Conservation (phyloP, 805 yeast genomes). For the Cyberlindnera amylophila region DNA sequence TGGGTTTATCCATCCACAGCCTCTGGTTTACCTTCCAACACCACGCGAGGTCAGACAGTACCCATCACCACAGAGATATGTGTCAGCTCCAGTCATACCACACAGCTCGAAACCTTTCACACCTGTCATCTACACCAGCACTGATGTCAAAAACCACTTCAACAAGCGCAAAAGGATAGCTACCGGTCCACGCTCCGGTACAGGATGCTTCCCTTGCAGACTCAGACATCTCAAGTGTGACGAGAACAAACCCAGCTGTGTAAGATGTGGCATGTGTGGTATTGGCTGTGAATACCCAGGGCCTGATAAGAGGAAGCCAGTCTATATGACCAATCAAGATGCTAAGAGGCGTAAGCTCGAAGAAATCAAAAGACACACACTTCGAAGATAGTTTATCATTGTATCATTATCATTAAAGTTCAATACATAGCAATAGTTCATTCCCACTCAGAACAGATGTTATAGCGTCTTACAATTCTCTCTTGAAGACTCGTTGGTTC, state of each 20-base stretch:
- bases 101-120: background rate
- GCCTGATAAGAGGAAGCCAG: conserved; percentile 3
- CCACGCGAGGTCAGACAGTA: too few species aligned
- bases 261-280: conserved; percentile 38
- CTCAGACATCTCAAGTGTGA: conserved; percentile 63
- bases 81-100: background rate
- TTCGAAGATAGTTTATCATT: background rate
- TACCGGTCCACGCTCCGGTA: conserved; percentile 2
- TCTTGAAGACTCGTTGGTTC: conserved; percentile 22
- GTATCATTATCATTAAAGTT: background rate
- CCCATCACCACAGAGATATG: too few species aligned
- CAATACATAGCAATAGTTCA: conserved; percentile 4
- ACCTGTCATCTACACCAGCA: background rate
- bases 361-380: conserved; percentile 7
- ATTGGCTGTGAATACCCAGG: conserved; percentile 14
- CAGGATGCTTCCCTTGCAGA: conserved; percentile 53
- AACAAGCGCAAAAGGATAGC: conserved; percentile 2
- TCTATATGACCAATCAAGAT: conserved; percentile 6
- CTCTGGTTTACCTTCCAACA: too few species aligned
- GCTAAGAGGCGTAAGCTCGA: conserved; percentile 6
- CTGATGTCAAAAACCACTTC: background rate
- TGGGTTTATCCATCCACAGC: too few species aligned
- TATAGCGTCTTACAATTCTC: conserved; percentile 19
- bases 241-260: conserved; percentile 53
- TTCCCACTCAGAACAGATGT: conserved; percentile 28